A percentile compares a stretch with the other conserved stretches of the same genome.
Conservation (phyloP, 306 rosid species). For the Quercus variabilis region DNA sequence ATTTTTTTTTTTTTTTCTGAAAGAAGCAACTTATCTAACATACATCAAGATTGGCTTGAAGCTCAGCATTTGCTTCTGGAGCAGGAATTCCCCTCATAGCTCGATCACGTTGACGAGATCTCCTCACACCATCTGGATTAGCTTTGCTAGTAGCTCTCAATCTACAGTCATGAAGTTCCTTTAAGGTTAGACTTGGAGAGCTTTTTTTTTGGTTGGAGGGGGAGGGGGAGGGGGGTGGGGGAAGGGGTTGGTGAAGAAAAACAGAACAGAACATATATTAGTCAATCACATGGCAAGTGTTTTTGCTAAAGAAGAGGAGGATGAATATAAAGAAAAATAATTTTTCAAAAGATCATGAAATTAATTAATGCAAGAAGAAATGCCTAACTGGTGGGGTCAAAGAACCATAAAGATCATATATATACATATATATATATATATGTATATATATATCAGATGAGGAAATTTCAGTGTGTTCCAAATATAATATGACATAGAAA, state of each 20-base stretch:
- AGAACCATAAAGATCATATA: background rate
- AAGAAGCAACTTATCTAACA: conserved; percentile 24
- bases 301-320: background rate
- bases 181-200: conserved; percentile 19
- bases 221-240: background rate
- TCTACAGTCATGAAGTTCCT: conserved; percentile 46
- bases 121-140: conserved; percentile 77
- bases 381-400: background rate
- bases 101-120: conserved; percentile 80
- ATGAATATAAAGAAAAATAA: background rate
- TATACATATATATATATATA: no score
- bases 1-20: background rate
- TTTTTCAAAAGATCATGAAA: background rate
- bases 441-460: background rate
- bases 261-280: background rate
- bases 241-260: background rate
- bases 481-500: background rate
- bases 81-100: conserved; percentile 71
- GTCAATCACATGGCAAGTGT: background rate
- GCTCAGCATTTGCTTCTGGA: conserved; percentile 94
- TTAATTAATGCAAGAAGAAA: background rate
- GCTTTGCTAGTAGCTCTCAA: conserved; percentile 83
- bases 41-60: conserved; percentile 94
- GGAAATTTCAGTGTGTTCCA: background rate
- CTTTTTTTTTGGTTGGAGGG: background rate